phyloP scores from a whole-genome alignment of 2,329 filamentous ascomycete genomes.

The Metarhizium sp. region DNA sequence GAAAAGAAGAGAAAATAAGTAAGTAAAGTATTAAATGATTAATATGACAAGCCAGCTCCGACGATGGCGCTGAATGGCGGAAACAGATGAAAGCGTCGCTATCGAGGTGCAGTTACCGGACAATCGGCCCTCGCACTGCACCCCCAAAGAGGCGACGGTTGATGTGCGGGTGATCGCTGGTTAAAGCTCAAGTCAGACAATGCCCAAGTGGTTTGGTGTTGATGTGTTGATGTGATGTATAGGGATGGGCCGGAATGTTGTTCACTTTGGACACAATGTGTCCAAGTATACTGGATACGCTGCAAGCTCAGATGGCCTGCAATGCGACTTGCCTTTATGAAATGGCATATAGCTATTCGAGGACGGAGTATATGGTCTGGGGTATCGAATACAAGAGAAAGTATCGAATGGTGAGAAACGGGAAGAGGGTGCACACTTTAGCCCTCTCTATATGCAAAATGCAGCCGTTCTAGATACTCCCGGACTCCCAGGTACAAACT shows the following conservation, averaged over 20 bases:
- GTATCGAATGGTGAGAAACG: not conserved
- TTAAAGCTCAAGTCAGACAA: not conserved
- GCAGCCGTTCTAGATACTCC: not conserved
- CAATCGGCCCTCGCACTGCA: constrained; percentile 10
- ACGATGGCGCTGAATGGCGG: not conserved
- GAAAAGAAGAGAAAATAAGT: not conserved
- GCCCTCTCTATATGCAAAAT: not conserved
- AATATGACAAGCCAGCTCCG: constrained; percentile 11
- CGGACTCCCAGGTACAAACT: not conserved
- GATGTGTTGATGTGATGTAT: not conserved
- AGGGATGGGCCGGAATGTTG: not conserved
- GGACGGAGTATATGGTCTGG: not conserved
- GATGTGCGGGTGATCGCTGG: not conserved
- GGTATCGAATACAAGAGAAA: not conserved
- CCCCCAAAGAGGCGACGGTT: not conserved
- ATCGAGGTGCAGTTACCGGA: constrained; percentile 12
- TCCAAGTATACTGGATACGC: not conserved
- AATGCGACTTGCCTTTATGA: not conserved
- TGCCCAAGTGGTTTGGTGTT: not conserved
- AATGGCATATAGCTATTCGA: not conserved
- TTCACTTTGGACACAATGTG: not conserved
- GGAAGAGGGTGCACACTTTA: not conserved
- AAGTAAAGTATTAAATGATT: constrained; percentile 9
- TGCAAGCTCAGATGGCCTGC: not conserved
- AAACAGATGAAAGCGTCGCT: not conserved